phyloP scores from a whole-genome alignment of 1,284 basidiomycete genomes.

The Apiotrichum akiyoshidainum region DNA sequence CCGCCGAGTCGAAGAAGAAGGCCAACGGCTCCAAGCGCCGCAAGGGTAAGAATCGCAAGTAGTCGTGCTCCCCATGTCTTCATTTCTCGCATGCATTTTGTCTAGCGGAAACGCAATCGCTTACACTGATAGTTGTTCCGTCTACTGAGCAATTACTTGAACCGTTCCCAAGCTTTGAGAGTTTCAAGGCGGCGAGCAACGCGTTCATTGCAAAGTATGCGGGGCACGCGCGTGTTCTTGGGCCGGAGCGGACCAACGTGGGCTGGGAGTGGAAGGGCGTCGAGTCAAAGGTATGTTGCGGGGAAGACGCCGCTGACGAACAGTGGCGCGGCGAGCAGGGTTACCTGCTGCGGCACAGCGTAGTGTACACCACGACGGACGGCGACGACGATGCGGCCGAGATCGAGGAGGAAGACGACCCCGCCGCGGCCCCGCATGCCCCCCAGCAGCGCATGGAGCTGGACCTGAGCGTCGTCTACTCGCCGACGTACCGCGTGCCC shows the following conservation, averaged over 20 bases:
- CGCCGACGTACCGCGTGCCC: constrained; percentile 31
- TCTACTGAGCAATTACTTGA: constrained; percentile 1
- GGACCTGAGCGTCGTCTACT: constrained; percentile 30
- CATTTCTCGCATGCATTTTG: constrained; percentile 9
- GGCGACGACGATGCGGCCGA: neutral
- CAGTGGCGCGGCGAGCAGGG: constrained; percentile 23
- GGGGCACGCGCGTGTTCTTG: neutral
- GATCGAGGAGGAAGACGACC: constrained; percentile 14
- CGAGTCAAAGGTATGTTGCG: constrained; percentile 17
- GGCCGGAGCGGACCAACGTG: constrained; percentile 24
- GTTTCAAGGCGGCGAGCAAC: constrained; percentile 9
- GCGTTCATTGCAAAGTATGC: constrained; percentile 16
- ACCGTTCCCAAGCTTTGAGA: constrained; percentile 12
- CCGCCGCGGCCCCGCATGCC: constrained; percentile 4
- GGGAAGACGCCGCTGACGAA: neutral
- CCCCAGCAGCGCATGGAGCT: constrained; percentile 13
- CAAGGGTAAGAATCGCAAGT: constrained; percentile 17
- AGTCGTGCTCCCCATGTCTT: neutral
- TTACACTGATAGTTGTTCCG: neutral
- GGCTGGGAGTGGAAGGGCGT: constrained; percentile 31
- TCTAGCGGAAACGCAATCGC: neutral
- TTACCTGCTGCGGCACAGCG: constrained; percentile 24
- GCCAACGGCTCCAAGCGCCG: constrained; percentile 7
- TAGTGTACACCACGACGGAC: neutral
- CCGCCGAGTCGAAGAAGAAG: constrained; percentile 5